These are phyloP conservation scores for Mucor plumbeus DNA, from an alignment of 371 early-diverging fungal genomes.

Conservation along the genomic window DNA sequence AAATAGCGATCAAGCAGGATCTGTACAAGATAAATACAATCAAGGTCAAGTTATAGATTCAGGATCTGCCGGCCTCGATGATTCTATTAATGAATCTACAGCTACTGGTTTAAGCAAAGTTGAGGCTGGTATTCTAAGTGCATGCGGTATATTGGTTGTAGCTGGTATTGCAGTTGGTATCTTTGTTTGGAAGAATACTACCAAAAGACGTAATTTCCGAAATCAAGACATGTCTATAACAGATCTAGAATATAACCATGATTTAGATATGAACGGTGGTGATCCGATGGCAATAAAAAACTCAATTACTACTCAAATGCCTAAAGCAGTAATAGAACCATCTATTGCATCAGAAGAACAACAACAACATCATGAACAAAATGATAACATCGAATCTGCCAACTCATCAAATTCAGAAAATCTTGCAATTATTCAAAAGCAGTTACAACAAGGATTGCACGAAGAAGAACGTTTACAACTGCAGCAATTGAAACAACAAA, in stretches of 20 bases:
- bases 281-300: background rate
- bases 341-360: background rate
- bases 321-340: background rate
- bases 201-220: constrained; percentile 14
- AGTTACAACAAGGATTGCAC: background rate
- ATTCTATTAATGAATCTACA: background rate
- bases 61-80: background rate
- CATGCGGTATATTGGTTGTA: constrained; percentile 23
- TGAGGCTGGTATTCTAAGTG: constrained; percentile 19
- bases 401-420: background rate
- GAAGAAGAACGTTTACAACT: background rate
- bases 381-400: background rate
- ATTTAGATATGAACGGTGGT: background rate
- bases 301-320: background rate
- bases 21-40: background rate
- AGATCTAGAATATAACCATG: constrained; percentile 8
- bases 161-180: constrained; percentile 28
- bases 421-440: background rate
- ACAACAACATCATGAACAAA: background rate
- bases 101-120: constrained; percentile 18
- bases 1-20: background rate
- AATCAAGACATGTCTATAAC: background rate
- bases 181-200: constrained; percentile 26
- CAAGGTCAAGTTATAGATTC: background rate
- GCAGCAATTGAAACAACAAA: background rate